phyloP scores from a whole-genome alignment of 2,329 filamentous ascomycete genomes.

The Mycocentrospora acerina region DNA sequence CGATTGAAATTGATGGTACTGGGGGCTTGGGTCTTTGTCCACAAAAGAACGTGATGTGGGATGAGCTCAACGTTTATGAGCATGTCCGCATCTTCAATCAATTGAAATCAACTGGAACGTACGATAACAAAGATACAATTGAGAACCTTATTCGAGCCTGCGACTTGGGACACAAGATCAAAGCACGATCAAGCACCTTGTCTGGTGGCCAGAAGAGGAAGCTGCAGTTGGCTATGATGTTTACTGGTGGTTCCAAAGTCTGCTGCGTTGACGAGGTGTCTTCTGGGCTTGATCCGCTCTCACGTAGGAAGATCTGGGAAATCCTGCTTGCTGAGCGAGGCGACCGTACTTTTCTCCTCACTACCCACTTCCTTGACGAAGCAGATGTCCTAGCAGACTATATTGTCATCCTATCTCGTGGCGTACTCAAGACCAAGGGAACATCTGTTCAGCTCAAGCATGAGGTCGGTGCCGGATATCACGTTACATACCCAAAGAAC shows the following conservation, averaged over 20 bases:
- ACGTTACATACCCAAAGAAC: conserved; percentile 54
- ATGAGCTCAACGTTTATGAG: conserved; percentile 81
- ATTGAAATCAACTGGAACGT: conserved; percentile 63
- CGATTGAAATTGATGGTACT: conserved; percentile 74
- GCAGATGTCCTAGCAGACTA: conserved; percentile 87
- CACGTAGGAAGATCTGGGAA: conserved; percentile 88
- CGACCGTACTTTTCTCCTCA: conserved; percentile 78
- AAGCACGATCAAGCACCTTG: conserved; percentile 72
- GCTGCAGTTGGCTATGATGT: conserved; percentile 91
- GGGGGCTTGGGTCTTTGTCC: conserved; percentile 85
- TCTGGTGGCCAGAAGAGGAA: conserved; percentile 93
- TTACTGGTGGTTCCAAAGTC: conserved; percentile 83
- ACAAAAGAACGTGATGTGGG: conserved; percentile 94
- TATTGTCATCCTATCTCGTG: conserved; percentile 84
- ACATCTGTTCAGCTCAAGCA: conserved; percentile 86
- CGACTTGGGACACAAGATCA: conserved; percentile 73
- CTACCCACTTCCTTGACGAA: conserved; percentile 92
- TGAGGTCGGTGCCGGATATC: conserved; percentile 78
- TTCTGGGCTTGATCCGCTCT: conserved; percentile 83
- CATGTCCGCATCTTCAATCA: conserved; percentile 82
- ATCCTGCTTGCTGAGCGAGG: conserved; percentile 85
- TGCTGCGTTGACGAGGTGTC: conserved; percentile 93
- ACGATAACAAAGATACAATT: conserved; percentile 61
- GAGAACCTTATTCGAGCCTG: conserved; percentile 66
- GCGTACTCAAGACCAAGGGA: conserved; percentile 76